A percentile compares a stretch with the other conserved stretches of the same genome.
Evolutionary conservation across 1,284 basidiomycete genomes (phyloP).

Genomic region (Sparassis latifolia): DNA sequence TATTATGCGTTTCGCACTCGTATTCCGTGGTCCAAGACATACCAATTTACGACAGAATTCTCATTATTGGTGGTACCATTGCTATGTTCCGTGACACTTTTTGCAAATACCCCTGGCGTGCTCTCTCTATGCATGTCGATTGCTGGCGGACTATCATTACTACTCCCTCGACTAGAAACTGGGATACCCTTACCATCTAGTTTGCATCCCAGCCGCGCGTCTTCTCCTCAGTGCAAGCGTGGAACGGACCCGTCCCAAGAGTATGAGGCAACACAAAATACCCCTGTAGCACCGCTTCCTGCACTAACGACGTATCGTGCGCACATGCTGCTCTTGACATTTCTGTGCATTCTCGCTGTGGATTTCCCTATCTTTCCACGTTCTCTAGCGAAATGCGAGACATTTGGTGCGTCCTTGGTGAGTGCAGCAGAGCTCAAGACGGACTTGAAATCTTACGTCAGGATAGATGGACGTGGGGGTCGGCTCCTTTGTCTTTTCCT

Average conservation of each 20-base stretch:
- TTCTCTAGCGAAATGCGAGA: slow-evolving; percentile 87
- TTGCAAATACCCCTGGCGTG: slow-evolving; percentile 49
- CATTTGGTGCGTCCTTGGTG: slow-evolving; percentile 88
- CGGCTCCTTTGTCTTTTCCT: slow-evolving; percentile 93
- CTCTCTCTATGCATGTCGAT: slow-evolving; percentile 48
- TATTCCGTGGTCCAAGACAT: slow-evolving; percentile 26
- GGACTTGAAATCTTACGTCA: slow-evolving; percentile 3
- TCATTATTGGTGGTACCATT: slow-evolving; percentile 67
- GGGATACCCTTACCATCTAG: slow-evolving; percentile 47
- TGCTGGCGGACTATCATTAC: slow-evolving; percentile 36
- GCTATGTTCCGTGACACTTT: slow-evolving; percentile 73
- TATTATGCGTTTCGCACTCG: slow-evolving; percentile 55
- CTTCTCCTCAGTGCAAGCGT: slow-evolving; percentile 12
- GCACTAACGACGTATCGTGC: slow-evolving; percentile 87
- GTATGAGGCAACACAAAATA: not conserved
- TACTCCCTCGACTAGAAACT: slow-evolving; percentile 35
- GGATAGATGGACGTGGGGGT: slow-evolving; percentile 95
- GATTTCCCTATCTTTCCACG: slow-evolving; percentile 94
- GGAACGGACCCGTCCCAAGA: too few relatives aligned
- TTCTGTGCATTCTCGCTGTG: slow-evolving; percentile 90
- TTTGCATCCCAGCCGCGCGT: slow-evolving; percentile 15
- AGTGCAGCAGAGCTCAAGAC: slow-evolving; percentile 21
- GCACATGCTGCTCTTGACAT: slow-evolving; percentile 94
- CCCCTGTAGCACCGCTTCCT: slow-evolving; percentile 36
- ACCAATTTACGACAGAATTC: slow-evolving; percentile 51